Base-by-base conservation (phyloP, 495 filamentous ascomycete species). In the Ascodesmis nigricans region DNA sequence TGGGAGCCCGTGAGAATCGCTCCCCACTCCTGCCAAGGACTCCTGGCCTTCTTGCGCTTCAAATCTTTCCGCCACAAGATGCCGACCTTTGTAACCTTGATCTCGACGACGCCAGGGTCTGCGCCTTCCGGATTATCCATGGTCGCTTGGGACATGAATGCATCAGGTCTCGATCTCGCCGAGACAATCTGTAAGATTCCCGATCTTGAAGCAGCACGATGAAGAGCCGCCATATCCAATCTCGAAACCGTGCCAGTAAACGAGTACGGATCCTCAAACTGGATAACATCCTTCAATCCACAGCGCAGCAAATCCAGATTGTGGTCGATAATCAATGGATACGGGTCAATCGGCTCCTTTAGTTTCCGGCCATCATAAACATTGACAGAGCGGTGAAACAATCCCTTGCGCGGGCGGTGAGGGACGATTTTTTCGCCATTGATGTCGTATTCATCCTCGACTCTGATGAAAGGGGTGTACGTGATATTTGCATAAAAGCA, bases 11-110 rank as follows among this genome's bases (percentile, higher is more conserved):
- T 99, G 14, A 99, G 63, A 29, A 99, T 69, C 21, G 82, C 84
- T 29, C 87, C 87, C 87, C 87, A 99, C 59, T 95, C 87, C 44
- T 91, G 81, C 87, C 87, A 99, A 1, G 87, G 90, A 1, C 82
- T 92, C 21, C 90, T 66, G 0, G 81, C 75, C 53, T 81, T 81
- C 62, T 92, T 93, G 57, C 78, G 91, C 54, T 91, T 93, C 7
- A 67, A 58, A 35, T 92, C 82, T 53, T 99, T 99, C 10, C 87
- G 73, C 87, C 90, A 99, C 21, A 99, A 56, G 9, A 92, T 56
- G 3, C 87, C 87, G 33, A 99, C 83, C 54, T 95, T 99, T 32
- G 83, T 90, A 19, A 95, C 75, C 45, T 90, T 91, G 47, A 99
- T 91, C 53, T 95, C 84, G 7, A 95, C 84, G 39, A 99, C 72